phyloP scores from a whole-genome alignment of 352 stramenopile species.

The Phytophthora macrochlamydospora region DNA sequence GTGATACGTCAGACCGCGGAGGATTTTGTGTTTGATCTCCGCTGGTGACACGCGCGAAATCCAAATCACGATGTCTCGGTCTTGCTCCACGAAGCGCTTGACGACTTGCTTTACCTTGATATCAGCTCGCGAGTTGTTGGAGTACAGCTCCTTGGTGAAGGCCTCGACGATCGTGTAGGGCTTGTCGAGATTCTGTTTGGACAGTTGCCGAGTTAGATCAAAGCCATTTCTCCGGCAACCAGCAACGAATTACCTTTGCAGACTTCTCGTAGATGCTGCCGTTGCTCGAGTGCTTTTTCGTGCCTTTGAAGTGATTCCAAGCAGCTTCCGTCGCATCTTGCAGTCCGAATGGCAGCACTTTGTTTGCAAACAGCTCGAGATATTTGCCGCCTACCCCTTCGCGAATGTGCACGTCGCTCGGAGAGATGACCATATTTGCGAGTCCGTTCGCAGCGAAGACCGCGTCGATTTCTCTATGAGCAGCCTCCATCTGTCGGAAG shows the following conservation, averaged over 20 bases:
- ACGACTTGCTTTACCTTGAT: conserved; percentile 63
- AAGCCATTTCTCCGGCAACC: not conserved
- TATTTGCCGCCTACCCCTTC: conserved; percentile 22
- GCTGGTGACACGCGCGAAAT: conserved; percentile 54
- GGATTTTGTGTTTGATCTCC: conserved; percentile 53
- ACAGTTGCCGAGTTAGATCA: conserved; percentile 1
- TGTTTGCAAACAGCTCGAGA: conserved; percentile 32
- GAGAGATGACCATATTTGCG: conserved; percentile 16
- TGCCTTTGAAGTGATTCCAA: conserved; percentile 35
- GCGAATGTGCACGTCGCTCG: conserved; percentile 26
- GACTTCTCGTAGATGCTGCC: conserved; percentile 37
- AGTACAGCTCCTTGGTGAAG: conserved; percentile 59
- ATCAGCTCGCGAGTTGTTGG: conserved; percentile 47
- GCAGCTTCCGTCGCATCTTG: conserved; percentile 15
- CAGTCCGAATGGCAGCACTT: conserved; percentile 31
- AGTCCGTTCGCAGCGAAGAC: conserved; percentile 32
- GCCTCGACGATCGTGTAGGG: conserved; percentile 63
- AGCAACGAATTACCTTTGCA: conserved; percentile 14
- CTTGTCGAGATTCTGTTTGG: conserved; percentile 31
- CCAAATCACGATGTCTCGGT: conserved; percentile 65
- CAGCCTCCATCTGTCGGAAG: conserved; percentile 19
- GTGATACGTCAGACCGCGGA: conserved; percentile 38
- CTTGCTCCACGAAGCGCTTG: conserved; percentile 58
- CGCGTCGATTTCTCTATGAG: conserved; percentile 23
- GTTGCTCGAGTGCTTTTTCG: conserved; percentile 33